Evolutionary conservation across 2,329 filamentous ascomycete species (phyloP), one percentile per base, ranked within the genome.

Genomic region (Rasamsonia emersonii): DNA sequence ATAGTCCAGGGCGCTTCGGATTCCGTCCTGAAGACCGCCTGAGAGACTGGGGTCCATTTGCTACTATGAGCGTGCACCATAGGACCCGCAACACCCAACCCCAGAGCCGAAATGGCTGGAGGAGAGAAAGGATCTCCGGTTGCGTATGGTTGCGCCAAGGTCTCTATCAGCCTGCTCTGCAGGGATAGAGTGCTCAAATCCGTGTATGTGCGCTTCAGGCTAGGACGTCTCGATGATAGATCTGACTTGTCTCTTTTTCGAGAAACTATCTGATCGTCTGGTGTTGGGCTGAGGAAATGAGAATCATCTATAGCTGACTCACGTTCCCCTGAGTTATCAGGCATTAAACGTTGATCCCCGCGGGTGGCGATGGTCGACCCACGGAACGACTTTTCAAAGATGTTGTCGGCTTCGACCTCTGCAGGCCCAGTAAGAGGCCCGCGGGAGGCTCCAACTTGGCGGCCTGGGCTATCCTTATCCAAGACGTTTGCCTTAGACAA

Each of bases 21-120:
- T 58, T 93, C 85, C n/a, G 91, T 98, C 5, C 89, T 93, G 55
- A 98, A 98, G 36, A 98, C 95, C 32, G 91, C 91, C 57, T 98
- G 91, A 4, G 89, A 84, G 24, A 86, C 84, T 5, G 86, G 86
- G 9, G 83, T 79, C 78, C 86, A 94, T 56, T 91, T 77, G 48
- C 84, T 91, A 36, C 85, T 82, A 59, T 95, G 88, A 6, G 82
- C 82, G 57, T 95, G 89, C n/a, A 84, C 72, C 7, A 72, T 67
- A 10, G 79, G 66, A 9, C 51, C 47, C 10, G 49, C 49, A 15
- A 56, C 69, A 24, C 58, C 56, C 33, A 59, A 45, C 32, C 60
- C 56, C 31, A 54, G 39, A 13, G 51, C 46, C 23, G 59, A 56
- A 24, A 53, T 50, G 24, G 40, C 44, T n/a, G 49, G 40, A 27